Percentiles rank a stretch among this genome's conserved stretches.
phyloP scores from a whole-genome alignment of 2,329 filamentous ascomycete species.

The Aspergillus quadricinctus region DNA sequence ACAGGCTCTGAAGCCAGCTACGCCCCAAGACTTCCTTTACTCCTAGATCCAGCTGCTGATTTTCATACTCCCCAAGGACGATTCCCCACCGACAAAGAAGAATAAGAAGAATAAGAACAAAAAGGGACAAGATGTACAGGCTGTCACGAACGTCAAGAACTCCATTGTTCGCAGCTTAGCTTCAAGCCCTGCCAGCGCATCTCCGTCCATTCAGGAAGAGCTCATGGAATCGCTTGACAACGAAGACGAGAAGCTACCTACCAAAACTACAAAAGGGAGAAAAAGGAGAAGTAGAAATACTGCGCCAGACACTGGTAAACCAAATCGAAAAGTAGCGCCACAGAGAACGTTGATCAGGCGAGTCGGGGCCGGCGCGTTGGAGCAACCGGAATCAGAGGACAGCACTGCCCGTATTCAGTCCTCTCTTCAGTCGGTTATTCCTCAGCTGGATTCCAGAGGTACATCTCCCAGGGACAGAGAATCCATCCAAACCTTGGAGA shows the following conservation, averaged over 20 bases:
- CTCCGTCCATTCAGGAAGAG: background rate
- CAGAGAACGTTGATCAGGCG: background rate
- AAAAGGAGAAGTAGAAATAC: background rate
- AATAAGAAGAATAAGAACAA: background rate
- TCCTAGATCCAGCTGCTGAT: background rate
- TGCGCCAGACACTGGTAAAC: background rate
- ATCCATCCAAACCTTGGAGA: constrained; percentile 6
- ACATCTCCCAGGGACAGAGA: background rate
- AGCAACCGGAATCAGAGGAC: background rate
- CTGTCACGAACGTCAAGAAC: background rate
- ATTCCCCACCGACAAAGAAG: background rate
- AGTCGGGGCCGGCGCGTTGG: too few relatives aligned
- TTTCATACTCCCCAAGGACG: background rate
- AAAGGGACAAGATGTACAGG: background rate
- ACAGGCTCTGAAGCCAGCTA: background rate
- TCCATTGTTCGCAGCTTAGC: background rate
- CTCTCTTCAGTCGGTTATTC: constrained; percentile 3
- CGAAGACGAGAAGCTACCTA: background rate
- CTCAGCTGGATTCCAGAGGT: background rate
- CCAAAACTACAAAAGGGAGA: too few relatives aligned
- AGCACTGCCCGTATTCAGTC: constrained; percentile 2
- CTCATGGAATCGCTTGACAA: background rate
- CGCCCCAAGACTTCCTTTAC: background rate
- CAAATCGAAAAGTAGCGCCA: background rate
- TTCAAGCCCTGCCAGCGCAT: background rate